A percentile compares a stretch with the other conserved stretches of the same genome.
These are phyloP conservation scores for Xerocomellus intermedius DNA, from an alignment of 768 basidiomycete species.

Conservation along the genomic window DNA sequence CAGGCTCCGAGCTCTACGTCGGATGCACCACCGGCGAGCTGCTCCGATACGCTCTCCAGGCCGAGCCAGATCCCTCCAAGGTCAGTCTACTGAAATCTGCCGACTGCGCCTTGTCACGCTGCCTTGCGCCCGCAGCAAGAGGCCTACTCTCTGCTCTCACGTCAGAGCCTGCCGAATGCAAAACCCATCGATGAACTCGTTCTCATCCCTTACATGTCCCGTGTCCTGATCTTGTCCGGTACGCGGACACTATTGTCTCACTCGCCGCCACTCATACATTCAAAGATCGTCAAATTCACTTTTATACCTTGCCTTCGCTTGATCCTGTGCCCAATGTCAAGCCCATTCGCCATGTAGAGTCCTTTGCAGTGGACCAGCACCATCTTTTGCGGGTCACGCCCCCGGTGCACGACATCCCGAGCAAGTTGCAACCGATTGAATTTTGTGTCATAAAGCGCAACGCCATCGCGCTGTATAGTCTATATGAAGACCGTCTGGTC, in stretches of 20 bases:
- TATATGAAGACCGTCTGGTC: conserved; percentile 59
- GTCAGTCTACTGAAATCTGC: conserved; percentile 30
- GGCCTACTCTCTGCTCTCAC: conserved; percentile 65
- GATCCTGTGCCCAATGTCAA: conserved; percentile 68
- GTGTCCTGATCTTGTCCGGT: conserved; percentile 75
- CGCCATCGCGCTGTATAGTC: conserved; percentile 58
- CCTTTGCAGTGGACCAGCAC: conserved; percentile 80
- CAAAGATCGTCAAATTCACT: conserved; percentile 63
- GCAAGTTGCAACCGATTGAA: conserved; percentile 53
- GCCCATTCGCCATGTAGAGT: conserved; percentile 76
- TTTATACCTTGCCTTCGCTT: conserved; percentile 79
- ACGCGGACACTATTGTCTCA: conserved; percentile 29
- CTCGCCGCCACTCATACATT: background rate
- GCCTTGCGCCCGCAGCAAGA: conserved; percentile 40
- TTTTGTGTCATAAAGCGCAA: conserved; percentile 72
- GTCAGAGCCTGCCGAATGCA: conserved; percentile 64
- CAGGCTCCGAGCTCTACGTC: conserved; percentile 83
- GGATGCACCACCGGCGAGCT: conserved; percentile 86
- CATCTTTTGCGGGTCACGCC: conserved; percentile 55
- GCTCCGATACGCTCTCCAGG: conserved; percentile 72
- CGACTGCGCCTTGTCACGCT: background rate
- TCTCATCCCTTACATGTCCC: conserved; percentile 71
- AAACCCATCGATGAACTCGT: conserved; percentile 81
- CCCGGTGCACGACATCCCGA: conserved; percentile 36
- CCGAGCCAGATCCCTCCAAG: conserved; percentile 45